These are phyloP conservation scores for Colletotrichum karsti DNA, from an alignment of 2,329 filamentous ascomycete species.

Conservation along the genomic window DNA sequence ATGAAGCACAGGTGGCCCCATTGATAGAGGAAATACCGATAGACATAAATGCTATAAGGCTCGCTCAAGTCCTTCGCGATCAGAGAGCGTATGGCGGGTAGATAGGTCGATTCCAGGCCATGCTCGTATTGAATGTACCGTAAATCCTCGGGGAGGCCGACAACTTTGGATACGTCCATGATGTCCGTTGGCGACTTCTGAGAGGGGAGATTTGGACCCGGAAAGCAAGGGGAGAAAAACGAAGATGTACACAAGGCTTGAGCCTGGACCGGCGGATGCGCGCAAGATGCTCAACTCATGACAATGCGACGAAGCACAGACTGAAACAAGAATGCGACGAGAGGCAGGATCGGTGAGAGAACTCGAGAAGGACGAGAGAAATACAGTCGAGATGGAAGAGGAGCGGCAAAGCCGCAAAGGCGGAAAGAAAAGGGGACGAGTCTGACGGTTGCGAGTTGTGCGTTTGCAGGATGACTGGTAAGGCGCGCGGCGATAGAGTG, in stretches of 20 bases:
- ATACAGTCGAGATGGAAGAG: not conserved
- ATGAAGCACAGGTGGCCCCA: constrained; percentile 98
- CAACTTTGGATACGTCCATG: constrained; percentile 44
- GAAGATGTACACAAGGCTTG: not conserved
- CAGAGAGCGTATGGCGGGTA: constrained; percentile 87
- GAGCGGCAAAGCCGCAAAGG: constrained; percentile 9
- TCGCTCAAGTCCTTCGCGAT: constrained; percentile 98
- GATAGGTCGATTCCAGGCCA: constrained; percentile 68
- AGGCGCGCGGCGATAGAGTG: not conserved
- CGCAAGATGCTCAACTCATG: constrained; percentile 19
- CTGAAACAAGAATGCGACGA: not conserved
- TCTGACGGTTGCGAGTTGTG: not conserved
- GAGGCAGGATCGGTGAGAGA: not conserved
- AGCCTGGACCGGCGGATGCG: constrained; percentile 9
- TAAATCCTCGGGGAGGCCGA: constrained; percentile 55
- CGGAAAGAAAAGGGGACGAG: not conserved
- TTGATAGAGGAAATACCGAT: constrained; percentile 97
- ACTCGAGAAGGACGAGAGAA: not conserved
- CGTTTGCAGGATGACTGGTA: not conserved
- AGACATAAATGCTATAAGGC: constrained; percentile 99
- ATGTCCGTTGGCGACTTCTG: not conserved
- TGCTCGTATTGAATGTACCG: constrained; percentile 71
- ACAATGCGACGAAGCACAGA: constrained; percentile 5
- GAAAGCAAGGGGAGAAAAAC: not conserved
- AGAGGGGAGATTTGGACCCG: not conserved